Evolutionary conservation across 768 basidiomycete species (phyloP).

Genomic region (Trametes punicea): DNA sequence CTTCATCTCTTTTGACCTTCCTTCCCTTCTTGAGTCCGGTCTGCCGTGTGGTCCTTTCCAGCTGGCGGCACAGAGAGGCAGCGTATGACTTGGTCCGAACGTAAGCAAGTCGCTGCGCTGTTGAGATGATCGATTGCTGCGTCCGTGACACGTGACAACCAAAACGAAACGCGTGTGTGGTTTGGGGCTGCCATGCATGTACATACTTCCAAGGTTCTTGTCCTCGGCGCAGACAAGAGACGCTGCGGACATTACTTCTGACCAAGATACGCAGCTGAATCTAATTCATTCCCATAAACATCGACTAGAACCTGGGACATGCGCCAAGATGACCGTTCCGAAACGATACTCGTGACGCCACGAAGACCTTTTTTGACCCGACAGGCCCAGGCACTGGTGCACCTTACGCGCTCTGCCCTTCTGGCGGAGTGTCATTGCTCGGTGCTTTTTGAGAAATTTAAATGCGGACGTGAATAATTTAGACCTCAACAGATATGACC

Average conservation of each 20-base stretch:
- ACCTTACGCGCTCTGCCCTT: conserved; percentile 1
- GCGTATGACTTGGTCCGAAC: conserved; percentile 1
- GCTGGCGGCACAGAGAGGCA: neutral
- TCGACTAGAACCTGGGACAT: neutral
- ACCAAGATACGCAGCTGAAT: neutral
- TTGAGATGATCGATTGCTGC: conserved; percentile 8
- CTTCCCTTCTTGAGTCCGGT: neutral
- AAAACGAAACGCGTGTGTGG: neutral
- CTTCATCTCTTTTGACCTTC: conserved; percentile 3
- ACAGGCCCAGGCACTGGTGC: conserved; percentile 12
- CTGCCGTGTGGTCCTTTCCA: neutral
- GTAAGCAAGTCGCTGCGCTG: neutral
- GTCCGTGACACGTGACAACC: conserved; percentile 15
- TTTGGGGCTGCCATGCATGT: conserved; percentile 4
- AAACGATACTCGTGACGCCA: neutral
- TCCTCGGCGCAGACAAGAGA: neutral
- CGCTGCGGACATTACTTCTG: neutral
- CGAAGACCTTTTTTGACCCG: neutral
- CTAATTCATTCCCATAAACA: neutral
- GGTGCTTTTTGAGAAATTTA: neutral
- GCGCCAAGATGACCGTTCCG: neutral
- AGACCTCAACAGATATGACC: neutral
- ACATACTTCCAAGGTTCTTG: neutral
- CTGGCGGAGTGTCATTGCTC: conserved; percentile 7
- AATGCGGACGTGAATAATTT: neutral